phyloP scores from a whole-genome alignment of 139 green algal genomes.

The Micractinium conductrix region DNA sequence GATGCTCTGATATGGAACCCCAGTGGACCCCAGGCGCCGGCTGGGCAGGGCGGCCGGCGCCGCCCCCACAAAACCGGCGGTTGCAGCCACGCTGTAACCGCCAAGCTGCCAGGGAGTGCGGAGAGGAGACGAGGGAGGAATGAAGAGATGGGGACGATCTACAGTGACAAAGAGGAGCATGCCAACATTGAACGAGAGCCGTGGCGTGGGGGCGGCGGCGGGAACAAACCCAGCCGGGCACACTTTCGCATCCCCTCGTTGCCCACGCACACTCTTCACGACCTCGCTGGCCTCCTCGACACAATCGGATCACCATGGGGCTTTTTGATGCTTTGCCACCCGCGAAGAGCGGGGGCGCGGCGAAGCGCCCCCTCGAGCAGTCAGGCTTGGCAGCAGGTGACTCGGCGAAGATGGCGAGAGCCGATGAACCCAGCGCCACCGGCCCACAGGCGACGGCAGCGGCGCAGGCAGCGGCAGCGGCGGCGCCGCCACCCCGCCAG shows the following conservation, averaged over 20 bases:
- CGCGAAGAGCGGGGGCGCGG: neutral
- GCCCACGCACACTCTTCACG: too few species aligned
- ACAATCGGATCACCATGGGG: neutral
- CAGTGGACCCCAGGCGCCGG: neutral
- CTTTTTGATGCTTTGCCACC: conserved; percentile 19
- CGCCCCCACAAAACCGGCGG: neutral
- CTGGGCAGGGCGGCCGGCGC: conserved; percentile 11
- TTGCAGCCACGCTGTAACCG: conserved; percentile 2
- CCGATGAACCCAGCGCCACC: neutral
- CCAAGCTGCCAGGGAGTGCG: neutral
- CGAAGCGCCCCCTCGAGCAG: neutral
- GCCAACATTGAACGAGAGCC: neutral
- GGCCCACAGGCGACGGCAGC: neutral
- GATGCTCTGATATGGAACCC: neutral
- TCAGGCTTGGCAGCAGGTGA: neutral
- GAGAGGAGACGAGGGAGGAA: neutral
- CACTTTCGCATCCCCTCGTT: too few species aligned
- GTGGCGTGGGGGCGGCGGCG: too few species aligned
- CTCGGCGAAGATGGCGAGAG: neutral
- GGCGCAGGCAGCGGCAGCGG: neutral
- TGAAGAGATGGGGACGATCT: neutral
- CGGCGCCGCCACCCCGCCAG: neutral
- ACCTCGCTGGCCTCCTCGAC: too few species aligned
- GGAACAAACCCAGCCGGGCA: too few species aligned
- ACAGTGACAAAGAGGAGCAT: too few species aligned